These are phyloP conservation scores for Trifolium pratense DNA, from an alignment of 306 rosid species.

Conservation along the genomic window DNA sequence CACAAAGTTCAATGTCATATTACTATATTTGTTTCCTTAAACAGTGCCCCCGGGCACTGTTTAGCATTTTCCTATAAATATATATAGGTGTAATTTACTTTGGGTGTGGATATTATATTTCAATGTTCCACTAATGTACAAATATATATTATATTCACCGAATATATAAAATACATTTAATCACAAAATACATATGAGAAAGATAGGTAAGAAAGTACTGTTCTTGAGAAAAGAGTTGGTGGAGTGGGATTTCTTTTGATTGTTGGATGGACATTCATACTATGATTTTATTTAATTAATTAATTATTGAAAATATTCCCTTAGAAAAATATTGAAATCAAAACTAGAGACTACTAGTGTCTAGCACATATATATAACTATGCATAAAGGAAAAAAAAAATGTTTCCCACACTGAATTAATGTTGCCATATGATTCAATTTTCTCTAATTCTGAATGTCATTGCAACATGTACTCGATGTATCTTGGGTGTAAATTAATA, in stretches of 20 bases:
- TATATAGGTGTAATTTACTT: constrained; percentile 5
- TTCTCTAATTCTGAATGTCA: neutral
- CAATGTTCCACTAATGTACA: neutral
- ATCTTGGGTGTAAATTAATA: no score
- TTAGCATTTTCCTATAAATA: no score
- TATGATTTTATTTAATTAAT: neutral
- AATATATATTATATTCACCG: neutral
- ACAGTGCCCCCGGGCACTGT: no score
- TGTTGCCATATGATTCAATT: neutral
- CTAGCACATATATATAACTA: neutral
- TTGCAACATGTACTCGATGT: neutral
- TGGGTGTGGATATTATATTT: neutral
- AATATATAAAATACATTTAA: neutral
- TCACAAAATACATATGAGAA: neutral
- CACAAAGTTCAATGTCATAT: no score
- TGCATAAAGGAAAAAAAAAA: neutral
- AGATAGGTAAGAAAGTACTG: neutral
- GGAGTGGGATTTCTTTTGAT: neutral
- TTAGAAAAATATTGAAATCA: neutral
- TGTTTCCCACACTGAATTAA: neutral
- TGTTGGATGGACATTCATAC: neutral
- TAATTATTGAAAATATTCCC: neutral
- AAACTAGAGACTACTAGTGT: neutral
- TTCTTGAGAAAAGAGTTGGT: neutral
- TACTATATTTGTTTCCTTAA: no score